phyloP scores from a whole-genome alignment of 2,329 filamentous ascomycete genomes.

The Mycogone perniciosa region DNA sequence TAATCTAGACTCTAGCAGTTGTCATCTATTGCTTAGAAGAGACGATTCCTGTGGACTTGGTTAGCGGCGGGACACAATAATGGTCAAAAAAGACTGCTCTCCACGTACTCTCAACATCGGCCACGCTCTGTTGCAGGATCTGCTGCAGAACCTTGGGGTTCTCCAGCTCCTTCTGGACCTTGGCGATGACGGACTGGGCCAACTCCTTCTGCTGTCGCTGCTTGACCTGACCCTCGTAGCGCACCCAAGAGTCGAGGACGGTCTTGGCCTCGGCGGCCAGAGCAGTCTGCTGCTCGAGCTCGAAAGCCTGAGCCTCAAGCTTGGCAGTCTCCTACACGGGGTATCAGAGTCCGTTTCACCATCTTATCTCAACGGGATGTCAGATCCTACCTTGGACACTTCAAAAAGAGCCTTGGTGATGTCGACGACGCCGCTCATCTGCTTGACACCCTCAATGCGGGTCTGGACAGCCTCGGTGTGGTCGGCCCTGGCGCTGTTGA shows the following conservation, averaged over 20 bases:
- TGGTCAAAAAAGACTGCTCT: neutral
- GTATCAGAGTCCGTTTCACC: neutral
- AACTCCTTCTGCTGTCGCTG: conserved; percentile 97
- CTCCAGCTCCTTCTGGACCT: conserved; percentile 98
- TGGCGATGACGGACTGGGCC: conserved; percentile 85
- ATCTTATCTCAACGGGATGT: neutral
- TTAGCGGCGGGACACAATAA: conserved; percentile 25
- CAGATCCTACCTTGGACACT: conserved; percentile 78
- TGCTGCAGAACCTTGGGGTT: conserved; percentile 96
- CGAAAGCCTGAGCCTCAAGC: conserved; percentile 92
- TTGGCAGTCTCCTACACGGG: conserved; percentile 77
- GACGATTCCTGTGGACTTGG: conserved; percentile 47
- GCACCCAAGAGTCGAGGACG: conserved; percentile 96
- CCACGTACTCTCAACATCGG: conserved; percentile 83
- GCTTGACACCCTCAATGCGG: conserved; percentile 89
- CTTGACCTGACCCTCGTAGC: conserved; percentile 98
- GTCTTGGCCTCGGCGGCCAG: conserved; percentile 88
- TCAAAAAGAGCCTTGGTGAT: conserved; percentile 96
- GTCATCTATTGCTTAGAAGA: conserved; percentile 57
- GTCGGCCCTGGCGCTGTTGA: conserved; percentile 89
- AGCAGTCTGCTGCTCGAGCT: conserved; percentile 94
- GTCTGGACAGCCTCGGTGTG: conserved; percentile 93
- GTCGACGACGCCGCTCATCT: conserved; percentile 90
- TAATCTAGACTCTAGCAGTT: conserved; percentile 30
- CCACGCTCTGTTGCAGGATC: conserved; percentile 93